phyloP scores from a whole-genome alignment of 257 asterid species.

The Buddleja alternifolia region DNA sequence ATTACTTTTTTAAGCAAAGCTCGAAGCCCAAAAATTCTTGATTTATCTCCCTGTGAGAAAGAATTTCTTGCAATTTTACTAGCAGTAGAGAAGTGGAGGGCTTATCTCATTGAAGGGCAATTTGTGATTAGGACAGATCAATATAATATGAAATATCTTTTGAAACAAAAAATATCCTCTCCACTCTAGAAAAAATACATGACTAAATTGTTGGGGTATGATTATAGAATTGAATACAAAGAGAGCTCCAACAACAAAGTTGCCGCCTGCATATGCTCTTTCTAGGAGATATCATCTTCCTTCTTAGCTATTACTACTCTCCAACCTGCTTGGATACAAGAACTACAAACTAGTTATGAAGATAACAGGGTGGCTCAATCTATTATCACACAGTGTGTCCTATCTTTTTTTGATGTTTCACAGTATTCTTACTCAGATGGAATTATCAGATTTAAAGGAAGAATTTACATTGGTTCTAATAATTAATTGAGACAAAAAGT shows the following conservation, averaged over 20 bases:
- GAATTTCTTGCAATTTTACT: neutral
- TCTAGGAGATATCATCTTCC: neutral
- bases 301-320: neutral
- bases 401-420: neutral
- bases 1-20: neutral
- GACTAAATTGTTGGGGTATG: neutral
- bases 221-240: neutral
- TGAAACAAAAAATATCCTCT: neutral
- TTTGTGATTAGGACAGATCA: constrained; percentile 12
- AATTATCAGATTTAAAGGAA: neutral
- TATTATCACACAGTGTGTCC: neutral
- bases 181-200: constrained; percentile 1
- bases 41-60: neutral
- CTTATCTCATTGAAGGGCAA: neutral
- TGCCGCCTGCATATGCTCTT: neutral
- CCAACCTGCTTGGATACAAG: neutral
- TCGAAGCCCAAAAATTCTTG: too few species aligned
- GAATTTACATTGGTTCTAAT: neutral
- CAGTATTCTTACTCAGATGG: neutral
- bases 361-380: neutral
- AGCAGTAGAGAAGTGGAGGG: neutral
- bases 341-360: neutral
- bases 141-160: neutral
- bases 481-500: neutral
- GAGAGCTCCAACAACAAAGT: neutral